Percentiles rank a stretch among this genome's conserved stretches.
Conservation (phyloP, 2,329 filamentous ascomycete species). For the Penicillium decumbens region DNA sequence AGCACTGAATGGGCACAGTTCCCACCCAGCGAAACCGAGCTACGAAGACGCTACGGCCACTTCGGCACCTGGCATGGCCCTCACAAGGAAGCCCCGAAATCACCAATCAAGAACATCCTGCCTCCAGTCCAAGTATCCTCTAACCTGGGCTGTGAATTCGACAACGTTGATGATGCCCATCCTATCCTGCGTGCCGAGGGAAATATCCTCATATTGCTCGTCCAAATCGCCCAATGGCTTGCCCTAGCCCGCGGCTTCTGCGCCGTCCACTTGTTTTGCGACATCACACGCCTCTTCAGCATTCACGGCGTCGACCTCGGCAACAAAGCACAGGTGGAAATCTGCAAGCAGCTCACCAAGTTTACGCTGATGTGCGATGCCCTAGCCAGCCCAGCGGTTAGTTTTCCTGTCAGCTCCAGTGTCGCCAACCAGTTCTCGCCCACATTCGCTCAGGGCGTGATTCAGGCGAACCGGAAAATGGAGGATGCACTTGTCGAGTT, state of each 20-base stretch:
- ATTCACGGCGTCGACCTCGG: constrained; percentile 3
- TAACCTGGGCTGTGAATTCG: background rate
- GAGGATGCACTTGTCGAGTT: background rate
- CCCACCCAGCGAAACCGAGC: background rate
- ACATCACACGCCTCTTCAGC: constrained; percentile 24
- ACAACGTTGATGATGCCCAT: background rate
- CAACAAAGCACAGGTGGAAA: constrained; percentile 1
- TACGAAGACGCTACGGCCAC: background rate
- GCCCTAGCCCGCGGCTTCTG: constrained; percentile 24
- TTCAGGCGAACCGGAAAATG: background rate
- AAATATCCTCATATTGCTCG: constrained; percentile 14
- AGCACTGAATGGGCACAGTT: background rate
- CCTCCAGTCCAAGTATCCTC: background rate
- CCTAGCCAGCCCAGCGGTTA: background rate
- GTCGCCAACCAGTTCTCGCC: background rate
- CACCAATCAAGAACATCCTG: background rate
- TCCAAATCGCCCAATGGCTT: constrained; percentile 27
- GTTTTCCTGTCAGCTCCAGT: background rate
- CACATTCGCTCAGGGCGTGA: background rate
- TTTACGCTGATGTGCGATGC: background rate
- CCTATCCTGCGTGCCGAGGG: background rate
- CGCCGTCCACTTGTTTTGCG: constrained; percentile 29
- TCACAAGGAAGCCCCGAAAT: background rate
- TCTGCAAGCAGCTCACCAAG: background rate
- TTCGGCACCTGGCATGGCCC: background rate